Conservation (phyloP, 352 stramenopile species). For the Phytophthora europaea region DNA sequence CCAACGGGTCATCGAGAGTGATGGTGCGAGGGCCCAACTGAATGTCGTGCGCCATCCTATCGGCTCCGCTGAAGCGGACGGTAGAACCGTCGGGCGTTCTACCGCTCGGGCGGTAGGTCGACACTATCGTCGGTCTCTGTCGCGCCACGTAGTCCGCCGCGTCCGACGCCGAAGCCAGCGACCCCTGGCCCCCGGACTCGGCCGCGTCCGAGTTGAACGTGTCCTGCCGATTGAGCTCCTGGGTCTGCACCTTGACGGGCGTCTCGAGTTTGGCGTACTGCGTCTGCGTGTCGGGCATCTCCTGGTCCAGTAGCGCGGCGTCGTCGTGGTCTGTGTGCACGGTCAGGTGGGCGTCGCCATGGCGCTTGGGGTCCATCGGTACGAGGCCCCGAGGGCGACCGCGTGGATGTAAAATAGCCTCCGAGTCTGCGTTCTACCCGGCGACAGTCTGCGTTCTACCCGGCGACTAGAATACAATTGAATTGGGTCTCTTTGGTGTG, state of each 20-base stretch:
- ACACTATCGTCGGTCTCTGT: conserved; percentile 3
- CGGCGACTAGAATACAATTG: too few species aligned
- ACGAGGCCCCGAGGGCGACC: background rate
- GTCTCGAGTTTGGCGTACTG: conserved; percentile 54
- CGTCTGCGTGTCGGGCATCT: background rate
- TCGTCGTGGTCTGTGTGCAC: conserved; percentile 15
- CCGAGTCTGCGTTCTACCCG: too few species aligned
- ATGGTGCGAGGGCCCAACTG: conserved; percentile 23
- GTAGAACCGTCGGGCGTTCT: background rate
- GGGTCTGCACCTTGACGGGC: conserved; percentile 37
- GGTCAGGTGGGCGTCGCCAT: background rate
- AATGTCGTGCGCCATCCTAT: conserved; percentile 24
- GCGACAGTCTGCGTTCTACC: too few species aligned
- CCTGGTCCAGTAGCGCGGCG: conserved; percentile 1
- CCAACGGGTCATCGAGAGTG: conserved; percentile 21
- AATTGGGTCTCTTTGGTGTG: background rate
- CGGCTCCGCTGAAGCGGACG: conserved; percentile 14
- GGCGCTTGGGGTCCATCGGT: background rate
- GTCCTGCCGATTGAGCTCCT: conserved; percentile 36
- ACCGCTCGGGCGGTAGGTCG: conserved; percentile 2
- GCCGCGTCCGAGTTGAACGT: conserved; percentile 52
- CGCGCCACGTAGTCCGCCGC: background rate
- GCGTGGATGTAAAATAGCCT: background rate
- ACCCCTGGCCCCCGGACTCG: conserved; percentile 20
- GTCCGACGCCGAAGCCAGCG: conserved; percentile 16